Percentiles rank a stretch among this genome's conserved stretches.
Conservation (phyloP, 495 filamentous ascomycete species). For the Cairneyella variabilis region DNA sequence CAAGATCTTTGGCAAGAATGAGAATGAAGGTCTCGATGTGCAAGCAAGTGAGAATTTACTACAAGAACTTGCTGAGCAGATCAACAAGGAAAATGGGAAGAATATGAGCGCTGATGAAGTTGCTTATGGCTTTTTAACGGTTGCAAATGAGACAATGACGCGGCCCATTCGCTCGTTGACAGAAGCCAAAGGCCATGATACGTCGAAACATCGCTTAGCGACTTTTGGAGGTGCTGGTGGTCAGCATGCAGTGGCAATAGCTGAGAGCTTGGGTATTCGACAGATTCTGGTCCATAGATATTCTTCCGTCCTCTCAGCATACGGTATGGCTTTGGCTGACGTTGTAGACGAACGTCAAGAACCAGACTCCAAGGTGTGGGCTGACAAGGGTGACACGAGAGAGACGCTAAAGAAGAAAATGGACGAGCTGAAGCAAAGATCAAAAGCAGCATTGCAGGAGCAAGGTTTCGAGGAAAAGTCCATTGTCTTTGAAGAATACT, state of each 20-base stretch:
- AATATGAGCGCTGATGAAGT: slow-evolving; percentile 84
- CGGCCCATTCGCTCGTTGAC: slow-evolving; percentile 88
- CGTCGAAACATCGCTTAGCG: slow-evolving; percentile 81
- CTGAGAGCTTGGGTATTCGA: slow-evolving; percentile 78
- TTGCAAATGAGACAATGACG: slow-evolving; percentile 96
- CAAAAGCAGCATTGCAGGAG: slow-evolving; percentile 55
- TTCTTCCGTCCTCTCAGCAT: slow-evolving; percentile 91
- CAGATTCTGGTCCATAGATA: slow-evolving; percentile 90
- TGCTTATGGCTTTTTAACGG: slow-evolving; percentile 84
- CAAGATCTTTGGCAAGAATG: slow-evolving; percentile 91
- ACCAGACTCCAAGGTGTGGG: slow-evolving; percentile 81
- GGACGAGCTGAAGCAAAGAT: slow-evolving; percentile 64
- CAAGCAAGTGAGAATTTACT: slow-evolving; percentile 75
- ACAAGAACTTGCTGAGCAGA: slow-evolving; percentile 68
- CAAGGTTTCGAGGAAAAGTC: slow-evolving; percentile 72
- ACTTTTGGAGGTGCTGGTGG: slow-evolving; percentile 95
- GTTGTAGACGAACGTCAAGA: slow-evolving; percentile 92
- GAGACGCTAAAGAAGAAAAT: slow-evolving; percentile 51
- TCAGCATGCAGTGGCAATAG: slow-evolving; percentile 95
- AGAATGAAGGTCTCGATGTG: slow-evolving; percentile 80
- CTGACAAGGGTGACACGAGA: slow-evolving; percentile 48
- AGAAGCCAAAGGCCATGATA: slow-evolving; percentile 90
- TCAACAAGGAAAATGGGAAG: slow-evolving; percentile 59
- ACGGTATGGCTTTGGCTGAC: slow-evolving; percentile 95
- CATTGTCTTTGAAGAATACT: slow-evolving; percentile 81